These are phyloP conservation scores for Iberis amara DNA, from an alignment of 441 rosid species.

Conservation along the genomic window DNA sequence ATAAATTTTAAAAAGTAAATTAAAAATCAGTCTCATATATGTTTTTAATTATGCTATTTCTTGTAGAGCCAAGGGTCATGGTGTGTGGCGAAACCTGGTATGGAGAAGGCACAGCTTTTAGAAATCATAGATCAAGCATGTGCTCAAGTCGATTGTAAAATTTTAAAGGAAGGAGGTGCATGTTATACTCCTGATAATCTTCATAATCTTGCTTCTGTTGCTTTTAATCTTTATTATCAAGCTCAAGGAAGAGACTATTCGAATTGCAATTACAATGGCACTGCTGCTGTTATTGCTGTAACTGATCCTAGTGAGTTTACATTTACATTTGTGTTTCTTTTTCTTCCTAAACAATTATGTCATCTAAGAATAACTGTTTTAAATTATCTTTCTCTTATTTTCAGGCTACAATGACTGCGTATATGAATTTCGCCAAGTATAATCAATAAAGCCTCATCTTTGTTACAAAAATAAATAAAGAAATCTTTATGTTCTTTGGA, in stretches of 20 bases:
- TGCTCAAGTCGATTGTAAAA: slow-evolving; percentile 11
- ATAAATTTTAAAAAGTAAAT: not conserved
- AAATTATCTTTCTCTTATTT: not conserved
- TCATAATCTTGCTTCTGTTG: slow-evolving; percentile 21
- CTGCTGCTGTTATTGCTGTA: slow-evolving; percentile 17
- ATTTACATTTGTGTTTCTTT: too few relatives aligned
- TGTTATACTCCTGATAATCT: slow-evolving; percentile 7
- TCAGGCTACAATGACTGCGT: slow-evolving; percentile 21
- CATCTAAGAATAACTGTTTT: not conserved
- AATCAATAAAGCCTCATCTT: not conserved
- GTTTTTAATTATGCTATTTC: not conserved
- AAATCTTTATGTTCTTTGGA: not conserved
- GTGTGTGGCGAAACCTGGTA: slow-evolving; percentile 26
- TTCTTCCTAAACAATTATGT: not conserved
- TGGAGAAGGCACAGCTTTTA: not conserved
- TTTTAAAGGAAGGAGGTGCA: slow-evolving; percentile 14
- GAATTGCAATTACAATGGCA: slow-evolving; percentile 9
- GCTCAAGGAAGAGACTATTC: slow-evolving; percentile 15
- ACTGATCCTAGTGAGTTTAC: slow-evolving; percentile 31
- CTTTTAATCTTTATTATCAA: slow-evolving; percentile 25
- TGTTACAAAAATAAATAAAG: not conserved
- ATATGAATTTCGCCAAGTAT: slow-evolving; percentile 15
- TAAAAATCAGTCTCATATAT: not conserved
- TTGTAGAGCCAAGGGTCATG: slow-evolving; percentile 5
- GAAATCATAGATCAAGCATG: slow-evolving; percentile 3